phyloP scores from a whole-genome alignment of 2,329 filamentous ascomycete genomes.

The Cyclaneusma minus region DNA sequence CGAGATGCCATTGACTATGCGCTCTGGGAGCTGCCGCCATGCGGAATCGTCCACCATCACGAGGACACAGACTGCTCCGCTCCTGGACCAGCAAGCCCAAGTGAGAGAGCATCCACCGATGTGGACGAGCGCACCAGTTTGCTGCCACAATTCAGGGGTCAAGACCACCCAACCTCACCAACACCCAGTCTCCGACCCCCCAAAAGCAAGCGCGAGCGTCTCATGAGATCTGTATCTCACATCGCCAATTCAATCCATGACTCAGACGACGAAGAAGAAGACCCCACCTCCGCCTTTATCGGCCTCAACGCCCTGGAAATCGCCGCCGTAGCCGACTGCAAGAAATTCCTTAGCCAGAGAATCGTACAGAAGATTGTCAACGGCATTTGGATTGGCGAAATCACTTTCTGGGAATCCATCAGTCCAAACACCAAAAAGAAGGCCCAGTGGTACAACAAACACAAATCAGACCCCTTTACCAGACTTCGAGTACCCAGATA shows the following conservation, averaged over 20 bases:
- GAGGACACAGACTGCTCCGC: slow-evolving; percentile 27
- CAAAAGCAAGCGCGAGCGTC: slow-evolving; percentile 10
- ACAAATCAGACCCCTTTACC: slow-evolving; percentile 56
- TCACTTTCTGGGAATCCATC: slow-evolving; percentile 76
- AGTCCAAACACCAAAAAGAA: slow-evolving; percentile 58
- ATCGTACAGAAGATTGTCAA: slow-evolving; percentile 73
- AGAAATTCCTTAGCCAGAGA: slow-evolving; percentile 69
- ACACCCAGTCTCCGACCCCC: slow-evolving; percentile 9
- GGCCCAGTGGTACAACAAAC: slow-evolving; percentile 58
- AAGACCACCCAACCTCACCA: slow-evolving; percentile 4
- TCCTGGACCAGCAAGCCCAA: background rate
- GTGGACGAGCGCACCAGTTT: slow-evolving; percentile 12
- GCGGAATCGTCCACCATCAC: slow-evolving; percentile 27
- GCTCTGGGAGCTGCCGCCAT: slow-evolving; percentile 58
- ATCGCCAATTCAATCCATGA: slow-evolving; percentile 26
- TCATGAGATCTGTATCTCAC: slow-evolving; percentile 35
- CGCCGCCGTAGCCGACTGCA: slow-evolving; percentile 64
- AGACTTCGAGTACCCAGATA: slow-evolving; percentile 69
- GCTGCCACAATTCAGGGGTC: slow-evolving; percentile 14
- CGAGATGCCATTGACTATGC: slow-evolving; percentile 61
- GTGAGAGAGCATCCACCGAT: slow-evolving; percentile 2
- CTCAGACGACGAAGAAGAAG: slow-evolving; percentile 32
- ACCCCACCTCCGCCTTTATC: slow-evolving; percentile 57
- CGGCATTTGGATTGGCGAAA: slow-evolving; percentile 74
- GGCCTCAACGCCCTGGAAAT: slow-evolving; percentile 79